phyloP scores from a whole-genome alignment of 805 yeast genomes.

The Metschnikowia kofuensis region DNA sequence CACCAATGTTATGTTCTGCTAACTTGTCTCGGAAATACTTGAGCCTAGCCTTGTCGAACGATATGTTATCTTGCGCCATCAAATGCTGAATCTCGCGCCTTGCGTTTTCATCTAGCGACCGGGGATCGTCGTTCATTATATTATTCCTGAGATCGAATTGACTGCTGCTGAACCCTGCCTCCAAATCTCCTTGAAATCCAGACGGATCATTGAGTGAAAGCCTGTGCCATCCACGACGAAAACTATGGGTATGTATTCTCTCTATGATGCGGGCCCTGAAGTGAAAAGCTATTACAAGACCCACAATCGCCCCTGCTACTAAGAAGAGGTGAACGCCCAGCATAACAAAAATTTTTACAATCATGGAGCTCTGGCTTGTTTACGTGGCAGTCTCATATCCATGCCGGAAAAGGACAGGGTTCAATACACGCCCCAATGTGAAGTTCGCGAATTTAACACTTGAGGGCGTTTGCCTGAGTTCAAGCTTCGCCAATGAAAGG shows the following conservation, averaged over 20 bases:
- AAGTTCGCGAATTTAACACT: no score
- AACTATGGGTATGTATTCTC: conserved; percentile 5
- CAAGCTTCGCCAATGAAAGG: no score
- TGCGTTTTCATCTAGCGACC: conserved; percentile 54
- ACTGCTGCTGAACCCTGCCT: conserved; percentile 56
- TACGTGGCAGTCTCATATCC: no score
- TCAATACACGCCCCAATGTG: no score
- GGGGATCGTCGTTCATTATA: conserved; percentile 45
- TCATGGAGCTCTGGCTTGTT: no score
- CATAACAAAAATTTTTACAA: no score
- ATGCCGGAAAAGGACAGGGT: no score
- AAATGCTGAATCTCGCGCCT: conserved; percentile 49
- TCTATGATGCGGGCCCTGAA: conserved; percentile 27
- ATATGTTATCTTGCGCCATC: conserved; percentile 49
- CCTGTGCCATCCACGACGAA: conserved; percentile 14
- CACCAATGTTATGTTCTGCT: conserved; percentile 43
- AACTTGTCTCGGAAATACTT: conserved; percentile 46
- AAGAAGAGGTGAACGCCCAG: conserved; percentile 17
- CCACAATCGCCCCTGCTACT: conserved; percentile 16
- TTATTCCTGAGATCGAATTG: conserved; percentile 51
- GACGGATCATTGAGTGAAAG: conserved; percentile 3
- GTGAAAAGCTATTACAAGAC: conserved; percentile 26
- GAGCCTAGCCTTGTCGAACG: conserved; percentile 71
- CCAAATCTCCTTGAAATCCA: conserved; percentile 40
- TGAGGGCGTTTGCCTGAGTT: no score